Percentiles rank a stretch among this genome's conserved stretches.
Conservation (phyloP, 768 basidiomycete genomes). For the Boletales sp. region DNA sequence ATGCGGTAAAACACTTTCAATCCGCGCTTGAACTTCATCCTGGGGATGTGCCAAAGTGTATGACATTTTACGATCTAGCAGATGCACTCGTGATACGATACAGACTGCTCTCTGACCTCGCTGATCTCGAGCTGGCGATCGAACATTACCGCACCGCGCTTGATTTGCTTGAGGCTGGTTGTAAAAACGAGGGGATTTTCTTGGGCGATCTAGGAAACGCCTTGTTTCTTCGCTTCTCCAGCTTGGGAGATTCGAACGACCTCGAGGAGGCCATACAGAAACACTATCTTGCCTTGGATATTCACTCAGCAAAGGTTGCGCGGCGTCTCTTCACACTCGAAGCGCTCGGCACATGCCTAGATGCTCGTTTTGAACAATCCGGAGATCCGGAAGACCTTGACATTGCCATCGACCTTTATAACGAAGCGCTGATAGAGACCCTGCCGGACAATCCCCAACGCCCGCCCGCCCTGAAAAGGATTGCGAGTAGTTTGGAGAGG, state of each 20-base stretch:
- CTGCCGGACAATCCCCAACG: slow-evolving; percentile 16
- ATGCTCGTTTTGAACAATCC: slow-evolving; percentile 22
- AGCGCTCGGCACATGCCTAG: slow-evolving; percentile 21
- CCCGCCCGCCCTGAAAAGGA: slow-evolving; percentile 10
- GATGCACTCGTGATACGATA: slow-evolving; percentile 27
- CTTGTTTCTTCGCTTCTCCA: slow-evolving; percentile 22
- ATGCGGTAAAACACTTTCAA: slow-evolving; percentile 23
- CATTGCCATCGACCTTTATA: slow-evolving; percentile 22
- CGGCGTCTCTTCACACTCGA: slow-evolving; percentile 17
- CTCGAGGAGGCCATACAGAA: slow-evolving; percentile 28
- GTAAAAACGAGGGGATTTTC: slow-evolving; percentile 11
- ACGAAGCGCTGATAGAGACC: slow-evolving; percentile 21
- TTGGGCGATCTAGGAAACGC: slow-evolving; percentile 23
- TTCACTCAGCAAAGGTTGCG: slow-evolving; percentile 9
- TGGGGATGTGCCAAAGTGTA: slow-evolving; percentile 12
- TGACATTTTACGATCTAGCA: slow-evolving; percentile 24
- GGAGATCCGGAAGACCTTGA: slow-evolving; percentile 23
- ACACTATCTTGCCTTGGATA: slow-evolving; percentile 18
- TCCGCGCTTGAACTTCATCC: slow-evolving; percentile 16
- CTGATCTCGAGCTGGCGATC: slow-evolving; percentile 29
- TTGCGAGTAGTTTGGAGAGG: slow-evolving; percentile 14
- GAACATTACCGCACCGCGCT: slow-evolving; percentile 22
- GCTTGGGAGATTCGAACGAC: slow-evolving; percentile 10
- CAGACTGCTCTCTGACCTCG: slow-evolving; percentile 10
- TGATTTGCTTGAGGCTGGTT: slow-evolving; percentile 10